Evolutionary conservation across 495 filamentous ascomycete genomes (phyloP).

Genomic region (Penicillium egyptiacum): DNA sequence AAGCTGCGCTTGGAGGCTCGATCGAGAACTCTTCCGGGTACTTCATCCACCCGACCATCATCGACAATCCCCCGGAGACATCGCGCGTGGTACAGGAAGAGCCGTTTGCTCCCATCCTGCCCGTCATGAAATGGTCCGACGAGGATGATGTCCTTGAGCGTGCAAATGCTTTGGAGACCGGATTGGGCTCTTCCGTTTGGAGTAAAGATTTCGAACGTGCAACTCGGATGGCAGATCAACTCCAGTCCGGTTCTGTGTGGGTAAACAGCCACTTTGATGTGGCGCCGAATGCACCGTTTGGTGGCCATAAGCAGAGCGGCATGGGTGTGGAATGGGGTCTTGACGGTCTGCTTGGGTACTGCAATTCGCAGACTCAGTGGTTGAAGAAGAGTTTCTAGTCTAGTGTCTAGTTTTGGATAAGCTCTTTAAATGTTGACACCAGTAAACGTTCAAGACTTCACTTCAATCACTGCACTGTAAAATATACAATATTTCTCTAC

Average conservation of each 20-base stretch:
- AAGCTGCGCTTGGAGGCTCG: constrained; percentile 35
- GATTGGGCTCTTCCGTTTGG: constrained; percentile 60
- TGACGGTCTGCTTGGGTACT: constrained; percentile 58
- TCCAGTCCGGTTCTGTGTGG: constrained; percentile 59
- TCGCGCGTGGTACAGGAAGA: constrained; percentile 51
- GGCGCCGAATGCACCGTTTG: constrained; percentile 55
- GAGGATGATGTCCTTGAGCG: constrained; percentile 58
- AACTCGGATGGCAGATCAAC: constrained; percentile 47
- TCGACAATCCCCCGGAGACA: constrained; percentile 57
- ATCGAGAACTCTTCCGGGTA: constrained; percentile 45
- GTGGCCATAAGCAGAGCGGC: constrained; percentile 65
- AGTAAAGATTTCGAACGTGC: constrained; percentile 52
- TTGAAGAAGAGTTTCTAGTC: constrained; percentile 17
- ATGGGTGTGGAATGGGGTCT: constrained; percentile 64
- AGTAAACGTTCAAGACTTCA: not conserved
- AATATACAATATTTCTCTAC: not conserved
- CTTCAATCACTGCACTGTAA: not conserved
- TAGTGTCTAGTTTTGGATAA: not conserved
- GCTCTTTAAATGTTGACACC: not conserved
- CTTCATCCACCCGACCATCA: constrained; percentile 57
- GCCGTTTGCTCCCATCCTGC: constrained; percentile 56
- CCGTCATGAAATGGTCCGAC: constrained; percentile 54
- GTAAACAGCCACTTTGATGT: constrained; percentile 54
- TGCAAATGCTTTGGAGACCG: constrained; percentile 56
- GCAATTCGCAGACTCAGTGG: constrained; percentile 50